Conservation (phyloP, 257 asterid species). For the Nicotiana undulata region DNA sequence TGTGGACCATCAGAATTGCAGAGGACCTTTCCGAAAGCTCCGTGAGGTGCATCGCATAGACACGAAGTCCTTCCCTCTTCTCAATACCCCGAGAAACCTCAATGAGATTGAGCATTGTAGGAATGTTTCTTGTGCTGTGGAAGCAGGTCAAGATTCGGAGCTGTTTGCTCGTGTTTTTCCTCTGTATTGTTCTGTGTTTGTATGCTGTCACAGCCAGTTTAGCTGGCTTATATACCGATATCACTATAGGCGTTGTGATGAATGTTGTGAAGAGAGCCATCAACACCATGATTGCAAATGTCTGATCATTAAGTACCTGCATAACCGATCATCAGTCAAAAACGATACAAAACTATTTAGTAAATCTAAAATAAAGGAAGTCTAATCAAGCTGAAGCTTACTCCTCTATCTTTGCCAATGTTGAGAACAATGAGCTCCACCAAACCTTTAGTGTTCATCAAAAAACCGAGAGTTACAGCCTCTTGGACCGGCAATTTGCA, state of each 20-base stretch:
- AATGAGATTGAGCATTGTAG: conserved; percentile 43
- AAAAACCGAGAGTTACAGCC: conserved; percentile 64
- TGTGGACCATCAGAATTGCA: conserved; percentile 54
- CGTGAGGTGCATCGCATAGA: conserved; percentile 50
- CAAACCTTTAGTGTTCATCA: conserved; percentile 76
- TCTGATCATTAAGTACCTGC: conserved; percentile 54
- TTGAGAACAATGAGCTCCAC: conserved; percentile 90
- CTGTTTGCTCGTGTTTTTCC: conserved; percentile 27
- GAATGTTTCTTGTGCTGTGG: conserved; percentile 41
- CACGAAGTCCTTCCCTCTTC: conserved; percentile 37
- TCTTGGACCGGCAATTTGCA: conserved; percentile 51
- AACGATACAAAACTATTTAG: not conserved
- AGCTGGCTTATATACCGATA: conserved; percentile 48
- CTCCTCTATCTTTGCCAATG: conserved; percentile 76
- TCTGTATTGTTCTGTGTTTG: conserved; percentile 38
- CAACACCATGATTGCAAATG: conserved; percentile 54
- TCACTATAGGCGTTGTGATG: conserved; percentile 47
- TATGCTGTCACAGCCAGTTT: conserved; percentile 19
- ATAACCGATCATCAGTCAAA: not conserved
- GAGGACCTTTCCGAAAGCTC: conserved; percentile 58
- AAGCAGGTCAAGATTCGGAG: conserved; percentile 45
- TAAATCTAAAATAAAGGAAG: not conserved
- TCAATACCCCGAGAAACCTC: conserved; percentile 53
- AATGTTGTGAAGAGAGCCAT: conserved; percentile 64
- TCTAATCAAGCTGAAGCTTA: conserved; percentile 9